Evolutionary conservation across 2,329 filamentous ascomycete species (phyloP).

Genomic region (Fusarium azukiicola): DNA sequence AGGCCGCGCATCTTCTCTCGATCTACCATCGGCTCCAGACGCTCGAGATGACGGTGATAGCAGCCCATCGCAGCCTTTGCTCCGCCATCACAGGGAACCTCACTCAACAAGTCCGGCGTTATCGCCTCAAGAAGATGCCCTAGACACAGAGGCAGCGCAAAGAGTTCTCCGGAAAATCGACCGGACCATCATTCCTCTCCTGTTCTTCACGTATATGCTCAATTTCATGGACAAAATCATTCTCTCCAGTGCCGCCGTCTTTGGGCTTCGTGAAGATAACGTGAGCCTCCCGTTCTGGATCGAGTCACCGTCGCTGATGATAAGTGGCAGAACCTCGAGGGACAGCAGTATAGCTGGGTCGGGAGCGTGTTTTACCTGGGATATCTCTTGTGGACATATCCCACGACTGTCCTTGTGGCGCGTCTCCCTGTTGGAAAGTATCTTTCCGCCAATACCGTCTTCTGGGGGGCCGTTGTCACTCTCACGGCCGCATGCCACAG

Average conservation of each 20-base stretch:
- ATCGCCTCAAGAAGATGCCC: not conserved
- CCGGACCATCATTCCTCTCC: conserved; percentile 73
- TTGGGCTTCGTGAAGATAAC: conserved; percentile 74
- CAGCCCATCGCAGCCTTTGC: conserved; percentile 31
- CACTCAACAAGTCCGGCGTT: not conserved
- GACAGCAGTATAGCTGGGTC: conserved; percentile 83
- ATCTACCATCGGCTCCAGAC: not conserved
- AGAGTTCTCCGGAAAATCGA: conserved; percentile 78
- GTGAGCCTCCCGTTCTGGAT: conserved; percentile 41
- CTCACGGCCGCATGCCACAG: conserved; percentile 69
- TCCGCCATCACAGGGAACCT: not conserved
- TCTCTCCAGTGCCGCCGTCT: conserved; percentile 76
- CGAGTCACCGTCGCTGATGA: not conserved
- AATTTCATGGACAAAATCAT: conserved; percentile 83
- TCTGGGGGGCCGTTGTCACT: conserved; percentile 73
- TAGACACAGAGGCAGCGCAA: conserved; percentile 48
- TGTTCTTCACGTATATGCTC: conserved; percentile 79
- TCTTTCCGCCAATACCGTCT: conserved; percentile 69
- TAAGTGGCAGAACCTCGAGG: conserved; percentile 51
- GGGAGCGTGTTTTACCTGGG: conserved; percentile 65
- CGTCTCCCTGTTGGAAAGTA: conserved; percentile 71
- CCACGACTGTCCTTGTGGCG: conserved; percentile 71
- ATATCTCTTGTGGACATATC: conserved; percentile 74
- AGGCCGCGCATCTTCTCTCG: not conserved
- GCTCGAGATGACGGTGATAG: not conserved